Conservation (phyloP, 2,329 filamentous ascomycete genomes). For the Fusarium multiceps region DNA sequence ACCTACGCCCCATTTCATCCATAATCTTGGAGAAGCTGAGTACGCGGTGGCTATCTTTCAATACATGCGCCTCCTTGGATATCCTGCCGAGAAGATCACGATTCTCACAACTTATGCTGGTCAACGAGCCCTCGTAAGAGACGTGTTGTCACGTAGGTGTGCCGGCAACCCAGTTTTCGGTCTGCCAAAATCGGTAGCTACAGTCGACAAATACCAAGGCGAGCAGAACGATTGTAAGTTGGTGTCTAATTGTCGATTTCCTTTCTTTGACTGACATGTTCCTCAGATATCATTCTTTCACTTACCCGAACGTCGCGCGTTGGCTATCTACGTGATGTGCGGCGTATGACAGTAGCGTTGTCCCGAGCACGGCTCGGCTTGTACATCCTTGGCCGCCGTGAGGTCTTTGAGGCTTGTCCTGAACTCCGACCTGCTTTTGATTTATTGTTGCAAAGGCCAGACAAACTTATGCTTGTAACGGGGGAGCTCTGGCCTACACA, state of each 20-base stretch:
- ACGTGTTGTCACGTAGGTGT: constrained; percentile 87
- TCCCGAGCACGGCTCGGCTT: constrained; percentile 91
- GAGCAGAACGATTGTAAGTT: constrained; percentile 97
- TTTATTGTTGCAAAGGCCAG: constrained; percentile 77
- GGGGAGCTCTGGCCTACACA: constrained; percentile 86
- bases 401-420: constrained; percentile 88
- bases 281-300: constrained; percentile 87
- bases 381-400: constrained; percentile 89
- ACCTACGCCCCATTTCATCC: constrained; percentile 92
- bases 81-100: constrained; percentile 83
- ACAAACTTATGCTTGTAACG: constrained; percentile 83
- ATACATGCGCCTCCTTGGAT: constrained; percentile 96
- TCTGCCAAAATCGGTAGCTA: constrained; percentile 87
- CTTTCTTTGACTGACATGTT: constrained; percentile 33
- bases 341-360: constrained; percentile 92
- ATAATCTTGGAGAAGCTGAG: constrained; percentile 96
- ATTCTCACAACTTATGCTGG: constrained; percentile 96
- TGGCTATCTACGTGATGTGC: constrained; percentile 92
- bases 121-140: constrained; percentile 86
- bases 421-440: constrained; percentile 91
- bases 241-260: not conserved
- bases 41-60: constrained; percentile 96
- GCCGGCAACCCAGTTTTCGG: constrained; percentile 87
- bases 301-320: constrained; percentile 88
- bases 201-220: constrained; percentile 98